Conservation (phyloP, 228 moss, liverwort and hornwort genomes). For the Sphagnum fallax region DNA sequence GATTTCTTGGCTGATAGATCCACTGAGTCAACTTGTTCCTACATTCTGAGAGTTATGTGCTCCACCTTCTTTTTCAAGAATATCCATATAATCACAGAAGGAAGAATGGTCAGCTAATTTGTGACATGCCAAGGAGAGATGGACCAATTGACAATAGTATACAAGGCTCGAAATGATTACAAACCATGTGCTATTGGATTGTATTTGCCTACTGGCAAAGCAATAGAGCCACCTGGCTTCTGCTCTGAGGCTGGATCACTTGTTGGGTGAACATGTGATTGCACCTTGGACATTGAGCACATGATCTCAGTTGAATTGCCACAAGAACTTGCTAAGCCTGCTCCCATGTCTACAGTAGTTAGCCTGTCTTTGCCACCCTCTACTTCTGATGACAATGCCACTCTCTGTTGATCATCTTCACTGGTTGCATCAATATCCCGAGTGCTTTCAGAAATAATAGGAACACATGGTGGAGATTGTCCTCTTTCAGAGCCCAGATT, state of each 20-base stretch:
- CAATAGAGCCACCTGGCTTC: conserved; percentile 42
- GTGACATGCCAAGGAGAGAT: too few relatives aligned
- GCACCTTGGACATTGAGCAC: conserved; percentile 5
- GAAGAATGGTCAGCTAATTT: too few relatives aligned
- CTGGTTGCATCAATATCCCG: conserved; percentile 31
- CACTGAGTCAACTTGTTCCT: too few relatives aligned
- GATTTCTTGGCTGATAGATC: too few relatives aligned
- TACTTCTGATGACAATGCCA: conserved; percentile 27
- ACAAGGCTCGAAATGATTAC: neutral
- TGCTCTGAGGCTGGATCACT: conserved; percentile 13
- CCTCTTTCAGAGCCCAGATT: conserved; percentile 13
- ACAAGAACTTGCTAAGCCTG: conserved; percentile 26
- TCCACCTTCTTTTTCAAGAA: too few relatives aligned
- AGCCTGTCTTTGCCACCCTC: conserved; percentile 31
- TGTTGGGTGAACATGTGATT: conserved; percentile 9
- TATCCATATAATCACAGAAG: too few relatives aligned
- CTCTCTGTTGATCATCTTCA: conserved; percentile 18
- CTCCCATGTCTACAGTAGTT: conserved; percentile 25
- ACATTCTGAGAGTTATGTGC: too few relatives aligned
- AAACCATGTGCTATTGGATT: conserved; percentile 64
- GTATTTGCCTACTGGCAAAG: conserved; percentile 49
- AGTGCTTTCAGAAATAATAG: conserved; percentile 18
- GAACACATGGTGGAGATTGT: conserved; percentile 17
- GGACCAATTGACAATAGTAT: too few relatives aligned
- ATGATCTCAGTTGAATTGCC: conserved; percentile 12